A percentile compares a stretch with the other conserved stretches of the same genome.
phyloP scores from a whole-genome alignment of 2,329 filamentous ascomycete genomes.

The Lasiodiplodia sp. region DNA sequence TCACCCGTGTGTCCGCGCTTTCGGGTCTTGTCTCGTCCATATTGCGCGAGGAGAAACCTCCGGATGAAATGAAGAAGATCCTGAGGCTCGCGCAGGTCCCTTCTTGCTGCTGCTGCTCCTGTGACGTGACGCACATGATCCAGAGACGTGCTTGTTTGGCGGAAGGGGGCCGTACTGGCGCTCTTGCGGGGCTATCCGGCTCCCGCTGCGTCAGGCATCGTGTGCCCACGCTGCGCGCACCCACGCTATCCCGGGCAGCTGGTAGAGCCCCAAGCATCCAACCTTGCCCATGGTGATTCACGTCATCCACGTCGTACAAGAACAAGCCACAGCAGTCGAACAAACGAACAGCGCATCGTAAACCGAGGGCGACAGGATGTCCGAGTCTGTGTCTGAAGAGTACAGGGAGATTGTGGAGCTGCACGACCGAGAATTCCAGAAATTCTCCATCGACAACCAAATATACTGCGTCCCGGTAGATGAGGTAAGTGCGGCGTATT shows the following conservation, averaged over 20 bases:
- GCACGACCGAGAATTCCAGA: slow-evolving; percentile 49
- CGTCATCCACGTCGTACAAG: slow-evolving; percentile 29
- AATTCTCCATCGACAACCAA: slow-evolving; percentile 44
- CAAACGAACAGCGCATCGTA: slow-evolving; percentile 1
- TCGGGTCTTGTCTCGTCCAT: slow-evolving; percentile 10
- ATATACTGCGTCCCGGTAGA: slow-evolving; percentile 51
- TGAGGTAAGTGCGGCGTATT: slow-evolving; percentile 36
- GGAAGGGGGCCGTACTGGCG: slow-evolving; percentile 26
- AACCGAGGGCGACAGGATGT: slow-evolving; percentile 26
- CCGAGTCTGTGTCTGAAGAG: slow-evolving; percentile 28
- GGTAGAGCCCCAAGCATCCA: slow-evolving; percentile 25
- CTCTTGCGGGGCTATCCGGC: slow-evolving; percentile 30
- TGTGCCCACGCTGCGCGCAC: slow-evolving; percentile 27
- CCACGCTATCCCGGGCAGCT: slow-evolving; percentile 30
- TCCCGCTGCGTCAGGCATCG: slow-evolving; percentile 30
- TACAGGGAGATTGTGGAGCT: slow-evolving; percentile 38
- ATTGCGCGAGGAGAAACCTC: slow-evolving; percentile 24
- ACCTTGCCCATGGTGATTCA: slow-evolving; percentile 28
- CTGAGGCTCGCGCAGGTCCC: slow-evolving; percentile 11
- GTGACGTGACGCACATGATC: slow-evolving; percentile 28
- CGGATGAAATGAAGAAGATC: slow-evolving; percentile 21
- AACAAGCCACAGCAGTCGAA: slow-evolving; percentile 14
- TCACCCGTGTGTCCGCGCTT: slow-evolving; percentile 23
- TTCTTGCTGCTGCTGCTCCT: slow-evolving; percentile 21
- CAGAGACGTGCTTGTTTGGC: slow-evolving; percentile 24